Conservation (phyloP, 1,284 basidiomycete genomes). For the Sanghuangporus baumii region DNA sequence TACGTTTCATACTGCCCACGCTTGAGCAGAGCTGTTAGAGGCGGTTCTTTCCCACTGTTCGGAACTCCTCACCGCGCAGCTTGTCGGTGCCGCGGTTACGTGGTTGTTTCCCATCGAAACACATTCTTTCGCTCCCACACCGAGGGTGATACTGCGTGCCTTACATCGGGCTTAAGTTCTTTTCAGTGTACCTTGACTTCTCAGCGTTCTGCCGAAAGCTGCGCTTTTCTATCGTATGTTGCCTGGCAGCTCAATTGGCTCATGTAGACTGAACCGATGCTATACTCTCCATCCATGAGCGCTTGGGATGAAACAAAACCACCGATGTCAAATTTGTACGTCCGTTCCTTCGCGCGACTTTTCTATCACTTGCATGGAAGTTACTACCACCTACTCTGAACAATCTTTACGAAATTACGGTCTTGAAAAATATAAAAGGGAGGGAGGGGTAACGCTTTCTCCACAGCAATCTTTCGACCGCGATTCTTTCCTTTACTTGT, state of each 20-base stretch:
- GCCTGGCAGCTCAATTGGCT: background rate
- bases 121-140: background rate
- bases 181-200: background rate
- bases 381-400: background rate
- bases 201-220: background rate
- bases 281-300: background rate
- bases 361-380: background rate
- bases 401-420: background rate
- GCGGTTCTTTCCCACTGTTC: background rate
- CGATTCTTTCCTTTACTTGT: background rate
- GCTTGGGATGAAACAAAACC: background rate
- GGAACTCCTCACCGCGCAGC: background rate
- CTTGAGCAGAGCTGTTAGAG: background rate
- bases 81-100: background rate
- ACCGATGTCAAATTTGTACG: background rate
- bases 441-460: too few species aligned
- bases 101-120: background rate
- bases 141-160: background rate
- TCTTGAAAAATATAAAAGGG: constrained; percentile 4
- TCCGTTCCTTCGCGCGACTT: constrained; percentile 10
- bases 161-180: background rate
- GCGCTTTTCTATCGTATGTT: background rate
- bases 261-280: background rate
- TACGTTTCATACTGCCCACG: background rate
- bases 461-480: background rate